A percentile compares a stretch with the other conserved stretches of the same genome.
phyloP scores from a whole-genome alignment of 1,284 basidiomycete species.

The Cryptococcus sp. region DNA sequence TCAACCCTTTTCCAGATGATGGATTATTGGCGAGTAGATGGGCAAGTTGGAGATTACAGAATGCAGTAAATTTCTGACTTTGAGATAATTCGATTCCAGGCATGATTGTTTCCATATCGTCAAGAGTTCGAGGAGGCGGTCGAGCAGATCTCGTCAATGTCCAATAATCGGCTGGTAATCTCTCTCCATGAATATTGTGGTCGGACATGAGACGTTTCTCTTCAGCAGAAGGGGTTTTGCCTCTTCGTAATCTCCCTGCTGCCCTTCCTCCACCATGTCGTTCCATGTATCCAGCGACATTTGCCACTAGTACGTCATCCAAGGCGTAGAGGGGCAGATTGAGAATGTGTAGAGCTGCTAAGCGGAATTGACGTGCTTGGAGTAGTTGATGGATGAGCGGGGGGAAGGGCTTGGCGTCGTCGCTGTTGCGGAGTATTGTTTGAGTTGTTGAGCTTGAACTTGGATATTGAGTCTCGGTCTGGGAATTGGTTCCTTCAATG shows the following conservation, averaged over 20 bases:
- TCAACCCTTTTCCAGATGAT: slow-evolving; percentile 1
- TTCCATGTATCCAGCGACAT: slow-evolving; percentile 19
- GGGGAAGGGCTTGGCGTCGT: slow-evolving; percentile 12
- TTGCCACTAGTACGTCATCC: slow-evolving; percentile 15
- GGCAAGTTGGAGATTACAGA: slow-evolving; percentile 19
- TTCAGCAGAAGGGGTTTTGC: background rate
- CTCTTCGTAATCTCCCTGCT: slow-evolving; percentile 9
- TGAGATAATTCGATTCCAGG: background rate
- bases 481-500: no score
- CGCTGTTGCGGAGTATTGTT: background rate
- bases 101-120: background rate
- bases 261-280: slow-evolving; percentile 20
- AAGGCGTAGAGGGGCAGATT: slow-evolving; percentile 24
- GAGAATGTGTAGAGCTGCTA: slow-evolving; percentile 33
- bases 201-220: background rate
- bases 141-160: background rate
- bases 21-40: slow-evolving; percentile 11
- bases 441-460: background rate
- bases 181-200: no score
- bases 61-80: slow-evolving; percentile 9
- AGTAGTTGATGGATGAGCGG: slow-evolving; percentile 27
- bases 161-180: no score
- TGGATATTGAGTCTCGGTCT: no score
- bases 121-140: background rate
- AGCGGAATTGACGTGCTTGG: slow-evolving; percentile 26